Evolutionary conservation across 306 rosid species (phyloP).

Genomic region (Gynostemma pentaphyllum): DNA sequence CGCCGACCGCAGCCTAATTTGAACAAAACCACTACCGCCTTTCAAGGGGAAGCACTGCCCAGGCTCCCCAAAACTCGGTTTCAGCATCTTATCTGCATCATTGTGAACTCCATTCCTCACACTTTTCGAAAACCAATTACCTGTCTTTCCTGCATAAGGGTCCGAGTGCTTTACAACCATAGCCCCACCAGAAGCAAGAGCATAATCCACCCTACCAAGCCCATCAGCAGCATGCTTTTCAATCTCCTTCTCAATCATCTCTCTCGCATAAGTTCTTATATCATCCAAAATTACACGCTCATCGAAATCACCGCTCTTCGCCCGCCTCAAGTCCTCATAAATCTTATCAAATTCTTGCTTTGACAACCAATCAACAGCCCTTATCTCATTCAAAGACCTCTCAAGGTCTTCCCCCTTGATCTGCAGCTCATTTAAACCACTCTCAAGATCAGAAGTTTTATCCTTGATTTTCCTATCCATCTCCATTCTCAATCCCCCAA

Average conservation of each 20-base stretch:
- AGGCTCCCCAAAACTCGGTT: constrained; percentile 91
- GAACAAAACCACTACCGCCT: constrained; percentile 70
- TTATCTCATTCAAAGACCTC: constrained; percentile 45
- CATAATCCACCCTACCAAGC: constrained; percentile 77
- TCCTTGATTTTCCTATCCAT: constrained; percentile 39
- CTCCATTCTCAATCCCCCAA: constrained; percentile 55
- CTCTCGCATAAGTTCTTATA: constrained; percentile 58
- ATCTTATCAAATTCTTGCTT: constrained; percentile 67
- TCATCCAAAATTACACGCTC: constrained; percentile 49
- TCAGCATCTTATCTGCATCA: constrained; percentile 64
- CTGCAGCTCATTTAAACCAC: constrained; percentile 44
- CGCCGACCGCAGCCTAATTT: constrained; percentile 63
- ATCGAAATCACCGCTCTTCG: constrained; percentile 23
- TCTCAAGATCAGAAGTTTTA: constrained; percentile 29
- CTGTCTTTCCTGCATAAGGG: constrained; percentile 25
- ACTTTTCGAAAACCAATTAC: constrained; percentile 35
- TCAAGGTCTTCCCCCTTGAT: constrained; percentile 40
- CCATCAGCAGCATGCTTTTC: constrained; percentile 92
- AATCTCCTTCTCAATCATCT: constrained; percentile 56
- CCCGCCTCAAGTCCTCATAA: constrained; percentile 37
- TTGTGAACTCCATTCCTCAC: constrained; percentile 30
- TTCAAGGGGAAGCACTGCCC: constrained; percentile 89
- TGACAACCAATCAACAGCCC: constrained; percentile 40
- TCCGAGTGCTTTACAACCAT: constrained; percentile 64
- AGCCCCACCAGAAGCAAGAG: constrained; percentile 58